Evolutionary conservation across 768 basidiomycete species (phyloP), one percentile per base, ranked within the genome.

Genomic region (Pleurotus giganteus): DNA sequence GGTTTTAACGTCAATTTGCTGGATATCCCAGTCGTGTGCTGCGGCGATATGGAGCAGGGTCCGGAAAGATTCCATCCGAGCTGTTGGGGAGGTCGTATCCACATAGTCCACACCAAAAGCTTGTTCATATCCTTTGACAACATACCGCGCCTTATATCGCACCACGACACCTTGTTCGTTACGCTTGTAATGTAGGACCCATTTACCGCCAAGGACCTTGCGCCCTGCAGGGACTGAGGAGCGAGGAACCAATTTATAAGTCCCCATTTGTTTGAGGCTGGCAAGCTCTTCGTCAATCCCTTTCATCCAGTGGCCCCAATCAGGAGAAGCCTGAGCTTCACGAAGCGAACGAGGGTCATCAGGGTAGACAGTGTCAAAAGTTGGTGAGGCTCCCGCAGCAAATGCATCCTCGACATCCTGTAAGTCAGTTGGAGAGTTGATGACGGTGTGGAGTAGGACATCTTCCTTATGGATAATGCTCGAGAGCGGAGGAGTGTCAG

Each of bases 111-210:
- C 56, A 0, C 79, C 77, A 24, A 63, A 71, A 0, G 72, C 59
- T 49, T 77, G 75, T 21, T 73, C 59, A 59, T 66, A 76, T 0
- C 80, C 78, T 51, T 73, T 68, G 23, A 74, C 70, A 0, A 82
- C 74, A 23, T 72, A 66, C 4, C 72, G 53, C 0, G 71, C 76
- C 53, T 76, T 75, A 58, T 71, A 66, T 1, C 63, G 53, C 2
- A 37, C 37, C 17, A 70, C 52, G 0, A 46, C 56, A 17, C 72
- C 70, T 6, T 47, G 13, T 9, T 39, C 56, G 53, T 74, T 62
- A 13, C 55, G 52, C 57, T 77, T 76, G 3, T 58, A 26, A 9
- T 55, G 57, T 55, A 67, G 71, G 11, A 70, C 63, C 54, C 58
- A 60, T 51, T 67, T 68, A 13, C 60, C 64, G 1, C 67, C 61